Evolutionary conservation across 768 basidiomycete genomes (phyloP).

Genomic region (Mycena venus): DNA sequence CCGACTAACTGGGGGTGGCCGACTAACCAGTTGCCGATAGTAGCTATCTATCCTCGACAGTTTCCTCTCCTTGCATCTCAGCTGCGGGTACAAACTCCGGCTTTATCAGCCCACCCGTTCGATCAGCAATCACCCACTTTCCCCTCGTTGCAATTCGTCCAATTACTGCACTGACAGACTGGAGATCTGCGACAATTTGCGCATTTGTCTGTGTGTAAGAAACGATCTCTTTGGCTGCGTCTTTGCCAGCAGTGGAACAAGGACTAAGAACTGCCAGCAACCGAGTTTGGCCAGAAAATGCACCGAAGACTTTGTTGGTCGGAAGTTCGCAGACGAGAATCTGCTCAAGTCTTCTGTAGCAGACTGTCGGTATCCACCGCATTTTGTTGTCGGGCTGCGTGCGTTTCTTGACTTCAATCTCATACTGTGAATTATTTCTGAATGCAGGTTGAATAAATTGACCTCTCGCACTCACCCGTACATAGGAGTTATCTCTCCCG

Average conservation of each 20-base stretch:
- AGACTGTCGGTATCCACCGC: not conserved
- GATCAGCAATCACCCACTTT: constrained; percentile 31
- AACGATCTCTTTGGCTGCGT: constrained; percentile 17
- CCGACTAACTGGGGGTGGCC: too few relatives aligned
- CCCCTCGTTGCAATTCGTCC: constrained; percentile 22
- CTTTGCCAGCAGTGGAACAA: constrained; percentile 27
- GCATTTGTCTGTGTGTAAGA: not conserved
- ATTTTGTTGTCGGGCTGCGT: not conserved
- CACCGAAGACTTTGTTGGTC: not conserved
- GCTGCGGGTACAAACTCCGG: constrained; percentile 21
- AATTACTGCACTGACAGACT: constrained; percentile 22
- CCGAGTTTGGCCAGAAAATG: constrained; percentile 8
- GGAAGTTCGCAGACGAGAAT: constrained; percentile 32
- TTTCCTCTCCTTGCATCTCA: not conserved
- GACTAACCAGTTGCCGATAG: too few relatives aligned
- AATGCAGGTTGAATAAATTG: not conserved
- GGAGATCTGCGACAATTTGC: constrained; percentile 28
- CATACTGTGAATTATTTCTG: constrained; percentile 8
- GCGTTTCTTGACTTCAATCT: constrained; percentile 16
- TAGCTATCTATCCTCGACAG: too few relatives aligned
- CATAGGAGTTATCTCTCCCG: constrained; percentile 2
- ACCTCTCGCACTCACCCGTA: constrained; percentile 24
- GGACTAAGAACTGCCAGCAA: constrained; percentile 33
- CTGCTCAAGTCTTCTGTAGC: constrained; percentile 34
- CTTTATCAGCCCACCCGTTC: constrained; percentile 4